A percentile compares a stretch with the other conserved stretches of the same genome.
Evolutionary conservation across 805 yeast genomes (phyloP).

Genomic region (Sugiyamaella valdiviana): DNA sequence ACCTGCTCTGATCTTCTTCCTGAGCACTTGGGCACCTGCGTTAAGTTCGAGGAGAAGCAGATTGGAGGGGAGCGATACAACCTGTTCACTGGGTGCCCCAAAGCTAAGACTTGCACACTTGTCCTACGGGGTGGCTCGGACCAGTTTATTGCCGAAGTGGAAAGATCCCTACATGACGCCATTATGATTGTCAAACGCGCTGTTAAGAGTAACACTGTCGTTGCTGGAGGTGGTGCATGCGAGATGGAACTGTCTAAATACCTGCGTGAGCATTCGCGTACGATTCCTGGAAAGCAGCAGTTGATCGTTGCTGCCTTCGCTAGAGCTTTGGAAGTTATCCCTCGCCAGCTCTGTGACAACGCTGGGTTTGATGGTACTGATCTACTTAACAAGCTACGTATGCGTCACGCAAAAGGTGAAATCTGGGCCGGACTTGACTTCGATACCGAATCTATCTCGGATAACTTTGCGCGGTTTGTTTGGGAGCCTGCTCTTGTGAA

Average conservation of each 20-base stretch:
- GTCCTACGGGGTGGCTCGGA: slow-evolving; percentile 96
- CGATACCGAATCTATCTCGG: slow-evolving; percentile 68
- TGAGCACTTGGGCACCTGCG: slow-evolving; percentile 80
- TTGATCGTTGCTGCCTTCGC: slow-evolving; percentile 88
- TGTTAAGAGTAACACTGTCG: slow-evolving; percentile 75
- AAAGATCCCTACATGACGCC: slow-evolving; percentile 95
- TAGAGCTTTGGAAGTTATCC: slow-evolving; percentile 89
- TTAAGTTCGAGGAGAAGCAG: slow-evolving; percentile 82
- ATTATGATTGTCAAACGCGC: slow-evolving; percentile 97
- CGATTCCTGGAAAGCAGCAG: slow-evolving; percentile 95
- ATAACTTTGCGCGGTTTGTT: slow-evolving; percentile 78
- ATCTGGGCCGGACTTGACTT: slow-evolving; percentile 91
- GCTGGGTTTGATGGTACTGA: slow-evolving; percentile 99
- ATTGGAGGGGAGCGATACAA: slow-evolving; percentile 95
- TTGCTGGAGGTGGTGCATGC: slow-evolving; percentile 99
- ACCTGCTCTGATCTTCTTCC: slow-evolving; percentile 54
- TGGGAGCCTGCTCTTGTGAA: slow-evolving; percentile 98
- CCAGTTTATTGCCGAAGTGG: slow-evolving; percentile 96
- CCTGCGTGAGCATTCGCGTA: slow-evolving; percentile 77
- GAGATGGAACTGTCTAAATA: slow-evolving; percentile 94
- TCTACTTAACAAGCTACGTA: slow-evolving; percentile 78
- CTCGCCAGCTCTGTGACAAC: slow-evolving; percentile 95
- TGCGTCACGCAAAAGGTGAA: slow-evolving; percentile 92
- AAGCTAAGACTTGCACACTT: slow-evolving; percentile 88
- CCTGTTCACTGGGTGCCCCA: slow-evolving; percentile 85